phyloP scores from a whole-genome alignment of 2,329 filamentous ascomycete species.

The Cercospora zeae-maydis region DNA sequence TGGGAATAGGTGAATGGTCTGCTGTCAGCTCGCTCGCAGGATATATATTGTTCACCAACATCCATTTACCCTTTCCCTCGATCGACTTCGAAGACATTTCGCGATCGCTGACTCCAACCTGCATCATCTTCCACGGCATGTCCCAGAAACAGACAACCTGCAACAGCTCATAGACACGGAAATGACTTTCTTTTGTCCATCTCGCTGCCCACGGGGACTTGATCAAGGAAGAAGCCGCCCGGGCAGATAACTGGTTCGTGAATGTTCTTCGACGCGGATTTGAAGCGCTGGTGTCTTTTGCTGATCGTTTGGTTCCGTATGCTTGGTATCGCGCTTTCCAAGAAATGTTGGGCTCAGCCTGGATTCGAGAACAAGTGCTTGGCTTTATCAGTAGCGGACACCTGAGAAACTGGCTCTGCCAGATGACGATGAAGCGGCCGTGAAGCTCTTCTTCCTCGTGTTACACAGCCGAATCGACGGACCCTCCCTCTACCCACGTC shows the following conservation, averaged over 20 bases:
- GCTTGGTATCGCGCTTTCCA: too few species aligned
- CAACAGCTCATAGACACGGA: not conserved
- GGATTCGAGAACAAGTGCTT: too few species aligned
- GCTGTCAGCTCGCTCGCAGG: too few species aligned
- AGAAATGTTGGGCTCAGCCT: too few species aligned
- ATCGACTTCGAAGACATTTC: not conserved
- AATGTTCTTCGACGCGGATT: not conserved
- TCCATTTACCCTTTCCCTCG: not conserved
- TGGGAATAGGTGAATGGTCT: not conserved
- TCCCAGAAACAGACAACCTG: too few species aligned
- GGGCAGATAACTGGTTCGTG: not conserved
- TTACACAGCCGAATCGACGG: too few species aligned
- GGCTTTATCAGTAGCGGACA: too few species aligned
- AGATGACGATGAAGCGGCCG: too few species aligned
- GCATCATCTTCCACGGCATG: not conserved
- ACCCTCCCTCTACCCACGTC: too few species aligned
- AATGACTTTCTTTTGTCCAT: not conserved
- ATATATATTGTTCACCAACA: not conserved
- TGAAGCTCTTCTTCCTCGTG: too few species aligned
- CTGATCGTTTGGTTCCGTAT: not conserved
- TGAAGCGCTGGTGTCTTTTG: not conserved
- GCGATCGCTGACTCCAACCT: not conserved
- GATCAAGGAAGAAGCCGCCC: not conserved
- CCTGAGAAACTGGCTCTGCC: too few species aligned
- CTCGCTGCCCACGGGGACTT: not conserved